These are phyloP conservation scores for Sporothrix schenckii DNA, from an alignment of 2,329 filamentous ascomycete species.

Conservation along the genomic window DNA sequence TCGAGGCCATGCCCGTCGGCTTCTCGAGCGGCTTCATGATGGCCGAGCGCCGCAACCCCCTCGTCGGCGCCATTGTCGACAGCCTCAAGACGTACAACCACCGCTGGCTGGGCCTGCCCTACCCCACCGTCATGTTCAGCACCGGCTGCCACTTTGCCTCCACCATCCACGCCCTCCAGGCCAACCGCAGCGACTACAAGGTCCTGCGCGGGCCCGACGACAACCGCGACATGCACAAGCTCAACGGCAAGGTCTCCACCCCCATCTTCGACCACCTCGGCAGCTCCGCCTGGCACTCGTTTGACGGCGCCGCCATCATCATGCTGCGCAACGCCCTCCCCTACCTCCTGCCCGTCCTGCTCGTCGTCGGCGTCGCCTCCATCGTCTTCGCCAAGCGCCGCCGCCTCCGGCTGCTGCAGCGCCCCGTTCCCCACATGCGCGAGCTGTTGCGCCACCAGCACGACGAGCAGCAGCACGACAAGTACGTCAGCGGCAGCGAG, in stretches of 20 bases:
- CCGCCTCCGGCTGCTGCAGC: conserved; percentile 2
- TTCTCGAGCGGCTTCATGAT: conserved; percentile 32
- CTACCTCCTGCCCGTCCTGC: conserved; percentile 2
- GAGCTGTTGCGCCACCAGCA: conserved; percentile 8
- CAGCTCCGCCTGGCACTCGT: conserved; percentile 31
- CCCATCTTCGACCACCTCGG: conserved; percentile 31
- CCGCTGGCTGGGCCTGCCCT: conserved; percentile 29
- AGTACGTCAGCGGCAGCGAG: conserved; percentile 1
- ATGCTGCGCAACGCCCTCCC: conserved; percentile 25
- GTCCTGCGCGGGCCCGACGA: conserved; percentile 27
- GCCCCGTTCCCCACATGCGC: conserved; percentile 1
- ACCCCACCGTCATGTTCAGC: conserved; percentile 31
- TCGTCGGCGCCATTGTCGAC: conserved; percentile 26
- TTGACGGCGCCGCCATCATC: conserved; percentile 30
- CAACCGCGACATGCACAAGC: conserved; percentile 29
- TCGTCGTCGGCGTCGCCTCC: conserved; percentile 9
- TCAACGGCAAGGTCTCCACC: conserved; percentile 30
- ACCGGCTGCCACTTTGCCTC: conserved; percentile 32
- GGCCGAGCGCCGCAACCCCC: conserved; percentile 29
- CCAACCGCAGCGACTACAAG: conserved; percentile 25
- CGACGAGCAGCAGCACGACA: conserved; percentile 6
- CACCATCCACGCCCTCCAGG: conserved; percentile 22
- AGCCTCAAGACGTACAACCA: conserved; percentile 28
- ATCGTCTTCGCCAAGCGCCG: conserved; percentile 20
- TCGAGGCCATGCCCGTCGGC: conserved; percentile 28